Evolutionary conservation across 495 filamentous ascomycete species (phyloP), one percentile per base, ranked within the genome.

Genomic region (Xylaria flabelliformis): DNA sequence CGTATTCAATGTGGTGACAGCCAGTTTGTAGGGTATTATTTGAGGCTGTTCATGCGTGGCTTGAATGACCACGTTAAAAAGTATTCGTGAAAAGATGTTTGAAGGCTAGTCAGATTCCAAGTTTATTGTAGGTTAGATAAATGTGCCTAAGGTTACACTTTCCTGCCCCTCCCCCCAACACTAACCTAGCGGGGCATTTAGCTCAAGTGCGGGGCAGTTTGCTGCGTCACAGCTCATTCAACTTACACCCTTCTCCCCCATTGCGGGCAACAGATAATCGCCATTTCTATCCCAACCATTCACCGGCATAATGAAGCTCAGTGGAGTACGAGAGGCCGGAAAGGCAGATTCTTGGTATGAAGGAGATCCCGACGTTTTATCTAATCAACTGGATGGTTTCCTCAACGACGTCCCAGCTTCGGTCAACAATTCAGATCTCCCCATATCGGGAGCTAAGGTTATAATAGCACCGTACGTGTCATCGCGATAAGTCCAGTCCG

Each of bases 391-490:
- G 21, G 91, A 97, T 71, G 80, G 82, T 53, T 98, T 91, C 90
- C 87, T 98, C n/a, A 82, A 80, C 24, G 85, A 88, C 55, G 96
- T 97, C 39, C 91, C 92, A 8, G 79, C 85, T 41, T 83, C 84
- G 4, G 84, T 95, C 66, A 83, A 90, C 56, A 86, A 82, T 41
- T 86, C 82, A 15, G 74, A 82, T 29, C 84, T 97, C 64, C 97
- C 96, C 32, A 85, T 93, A 17, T 78, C 88, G 10, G 91, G 92
- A 42, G 96, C 95, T 15, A 89, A 94, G 83, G 85, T 97, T 6
- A 94, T 99, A 74, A 98, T 99, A 77, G 95, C 94, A 73, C 96
- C 96, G 97, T 98, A 90, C 85, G 95, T 88, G 94, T 87, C 65
- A 58, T 71, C 68, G 41, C 67, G 34, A 17, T 56, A n/a, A n/a